Evolutionary conservation across 1,284 basidiomycete species (phyloP).

Genomic region (Cystobasidium slooffiae): DNA sequence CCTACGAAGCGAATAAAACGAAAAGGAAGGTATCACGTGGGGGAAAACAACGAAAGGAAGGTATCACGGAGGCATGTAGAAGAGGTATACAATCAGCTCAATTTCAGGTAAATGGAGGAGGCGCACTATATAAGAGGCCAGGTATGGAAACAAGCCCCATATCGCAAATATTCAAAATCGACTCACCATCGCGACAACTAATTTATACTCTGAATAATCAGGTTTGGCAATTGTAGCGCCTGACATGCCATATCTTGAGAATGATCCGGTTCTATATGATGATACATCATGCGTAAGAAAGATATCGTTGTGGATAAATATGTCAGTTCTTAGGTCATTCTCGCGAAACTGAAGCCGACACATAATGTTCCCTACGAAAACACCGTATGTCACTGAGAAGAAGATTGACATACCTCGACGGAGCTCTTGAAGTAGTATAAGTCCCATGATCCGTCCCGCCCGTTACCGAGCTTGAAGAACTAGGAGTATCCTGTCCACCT

Average conservation of each 20-base stretch:
- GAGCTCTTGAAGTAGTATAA: slow-evolving; percentile 40
- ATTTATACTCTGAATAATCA: slow-evolving; percentile 97
- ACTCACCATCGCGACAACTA: slow-evolving; percentile 93
- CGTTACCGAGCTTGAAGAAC: slow-evolving; percentile 10
- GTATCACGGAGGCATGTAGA: too few relatives aligned
- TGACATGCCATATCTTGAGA: slow-evolving; percentile 37
- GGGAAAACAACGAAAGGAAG: too few relatives aligned
- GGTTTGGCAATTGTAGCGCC: slow-evolving; percentile 78
- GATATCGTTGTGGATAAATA: too few relatives aligned
- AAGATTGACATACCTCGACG: slow-evolving; percentile 13
- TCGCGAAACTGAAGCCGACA: too few relatives aligned
- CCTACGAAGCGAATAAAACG: slow-evolving; percentile 54
- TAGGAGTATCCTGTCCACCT: slow-evolving; percentile 12
- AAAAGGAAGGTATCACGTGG: neutral
- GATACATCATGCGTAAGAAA: neutral
- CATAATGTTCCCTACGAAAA: too few relatives aligned
- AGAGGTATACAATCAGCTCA: neutral
- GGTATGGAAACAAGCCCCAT: neutral
- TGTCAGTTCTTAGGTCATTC: neutral
- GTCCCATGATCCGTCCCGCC: slow-evolving; percentile 18
- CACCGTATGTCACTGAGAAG: neutral
- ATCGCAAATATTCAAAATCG: neutral
- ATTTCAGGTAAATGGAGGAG: neutral
- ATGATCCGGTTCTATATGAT: slow-evolving; percentile 13
- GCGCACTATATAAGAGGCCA: neutral